Evolutionary conservation across 352 stramenopile species (phyloP).

Genomic region (Phytopythium litorale): DNA sequence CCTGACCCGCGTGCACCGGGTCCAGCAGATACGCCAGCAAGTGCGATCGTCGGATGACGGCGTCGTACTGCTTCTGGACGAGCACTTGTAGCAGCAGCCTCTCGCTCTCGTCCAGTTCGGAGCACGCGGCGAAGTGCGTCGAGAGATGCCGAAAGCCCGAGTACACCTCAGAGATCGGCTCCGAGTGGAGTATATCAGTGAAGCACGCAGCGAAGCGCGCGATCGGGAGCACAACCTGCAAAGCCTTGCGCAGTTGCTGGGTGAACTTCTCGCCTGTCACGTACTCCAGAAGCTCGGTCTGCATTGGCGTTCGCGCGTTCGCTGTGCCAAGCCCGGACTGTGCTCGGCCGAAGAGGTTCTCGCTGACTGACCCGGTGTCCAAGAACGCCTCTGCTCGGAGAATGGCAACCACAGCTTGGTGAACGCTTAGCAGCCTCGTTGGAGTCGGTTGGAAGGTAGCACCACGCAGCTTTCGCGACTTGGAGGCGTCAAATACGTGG

Average conservation of each 20-base stretch:
- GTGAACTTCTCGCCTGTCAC: constrained; percentile 20
- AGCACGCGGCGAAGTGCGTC: constrained; percentile 17
- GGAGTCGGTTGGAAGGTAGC: constrained; percentile 8
- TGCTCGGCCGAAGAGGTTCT: constrained; percentile 9
- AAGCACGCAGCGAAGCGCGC: constrained; percentile 17
- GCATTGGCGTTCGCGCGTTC: constrained; percentile 7
- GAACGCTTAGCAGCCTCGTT: constrained; percentile 18
- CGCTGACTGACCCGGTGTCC: constrained; percentile 11
- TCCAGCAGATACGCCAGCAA: constrained; percentile 38
- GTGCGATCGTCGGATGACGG: constrained; percentile 16
- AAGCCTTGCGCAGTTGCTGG: constrained; percentile 25
- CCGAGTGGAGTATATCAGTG: constrained; percentile 1
- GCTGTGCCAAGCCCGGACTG: not conserved
- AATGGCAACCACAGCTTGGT: constrained; percentile 21
- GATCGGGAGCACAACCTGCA: constrained; percentile 27
- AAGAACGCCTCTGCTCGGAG: constrained; percentile 30
- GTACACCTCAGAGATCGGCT: constrained; percentile 37
- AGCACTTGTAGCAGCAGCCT: constrained; percentile 19
- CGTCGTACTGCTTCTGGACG: constrained; percentile 18
- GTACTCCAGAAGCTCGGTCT: constrained; percentile 20
- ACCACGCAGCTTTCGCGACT: not conserved
- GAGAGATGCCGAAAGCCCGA: constrained; percentile 17
- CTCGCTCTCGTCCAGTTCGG: constrained; percentile 19
- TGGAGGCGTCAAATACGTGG: not conserved
- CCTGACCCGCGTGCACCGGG: constrained; percentile 33